A percentile compares a stretch with the other conserved stretches of the same genome.
These are phyloP conservation scores for Chlorella sp. DNA, from an alignment of 139 green algal genomes.

Conservation along the genomic window DNA sequence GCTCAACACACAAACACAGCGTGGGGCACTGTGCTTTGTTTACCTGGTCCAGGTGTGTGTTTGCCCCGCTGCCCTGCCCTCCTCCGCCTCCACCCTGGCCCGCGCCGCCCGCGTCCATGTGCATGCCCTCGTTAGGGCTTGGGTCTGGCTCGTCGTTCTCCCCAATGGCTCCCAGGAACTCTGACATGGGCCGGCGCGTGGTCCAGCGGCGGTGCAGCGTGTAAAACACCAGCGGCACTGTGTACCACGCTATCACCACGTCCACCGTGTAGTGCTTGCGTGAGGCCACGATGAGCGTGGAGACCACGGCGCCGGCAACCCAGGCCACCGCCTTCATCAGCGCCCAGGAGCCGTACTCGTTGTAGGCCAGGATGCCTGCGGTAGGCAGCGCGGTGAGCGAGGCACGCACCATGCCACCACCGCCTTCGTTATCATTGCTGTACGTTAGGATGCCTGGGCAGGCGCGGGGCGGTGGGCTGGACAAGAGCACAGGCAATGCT, in stretches of 20 bases:
- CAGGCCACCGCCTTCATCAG: conserved; percentile 48
- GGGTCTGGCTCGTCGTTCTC: conserved; percentile 20
- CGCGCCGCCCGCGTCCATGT: too few species aligned
- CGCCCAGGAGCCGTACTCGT: conserved; percentile 64
- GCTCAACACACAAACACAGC: too few species aligned
- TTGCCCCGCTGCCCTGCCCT: too few species aligned
- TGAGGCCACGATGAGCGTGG: conserved; percentile 78
- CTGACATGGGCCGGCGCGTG: conserved; percentile 47
- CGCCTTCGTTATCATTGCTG: too few species aligned
- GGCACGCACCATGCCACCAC: too few species aligned
- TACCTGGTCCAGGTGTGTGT: too few species aligned
- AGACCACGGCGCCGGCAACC: conserved; percentile 37
- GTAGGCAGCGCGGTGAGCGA: too few species aligned
- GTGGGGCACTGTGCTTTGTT: too few species aligned
- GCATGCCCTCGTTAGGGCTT: neutral
- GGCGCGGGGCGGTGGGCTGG: too few species aligned
- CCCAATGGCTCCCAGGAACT: conserved; percentile 12
- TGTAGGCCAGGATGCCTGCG: conserved; percentile 72
- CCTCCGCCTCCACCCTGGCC: too few species aligned
- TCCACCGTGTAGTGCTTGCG: conserved; percentile 90
- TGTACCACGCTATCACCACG: conserved; percentile 74
- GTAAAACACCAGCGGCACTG: conserved; percentile 78
- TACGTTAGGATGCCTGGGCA: too few species aligned
- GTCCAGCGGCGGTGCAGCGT: conserved; percentile 64
- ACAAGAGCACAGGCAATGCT: too few species aligned